phyloP scores from a whole-genome alignment of 164 flowering plant species.

The Platanus orientalis region DNA sequence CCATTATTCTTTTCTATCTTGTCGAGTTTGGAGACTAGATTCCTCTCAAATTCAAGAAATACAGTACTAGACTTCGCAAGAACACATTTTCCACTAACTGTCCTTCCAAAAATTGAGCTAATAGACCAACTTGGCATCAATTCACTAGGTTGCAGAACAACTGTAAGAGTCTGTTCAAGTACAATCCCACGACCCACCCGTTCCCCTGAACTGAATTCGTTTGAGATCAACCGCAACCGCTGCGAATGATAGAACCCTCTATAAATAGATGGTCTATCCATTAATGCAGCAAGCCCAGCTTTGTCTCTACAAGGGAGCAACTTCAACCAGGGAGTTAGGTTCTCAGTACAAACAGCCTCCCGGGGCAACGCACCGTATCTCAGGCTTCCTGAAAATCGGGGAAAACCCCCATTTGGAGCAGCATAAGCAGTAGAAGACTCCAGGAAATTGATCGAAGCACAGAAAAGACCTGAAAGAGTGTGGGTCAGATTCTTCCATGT shows the following conservation, averaged over 20 bases:
- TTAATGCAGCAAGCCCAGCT: conserved; percentile 78
- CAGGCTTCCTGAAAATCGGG: conserved; percentile 41
- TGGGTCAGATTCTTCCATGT: conserved; percentile 91
- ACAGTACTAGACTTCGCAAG: conserved; percentile 78
- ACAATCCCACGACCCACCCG: conserved; percentile 41
- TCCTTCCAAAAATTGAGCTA: conserved; percentile 76
- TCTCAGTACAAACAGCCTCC: conserved; percentile 99
- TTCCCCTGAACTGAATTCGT: conserved; percentile 32
- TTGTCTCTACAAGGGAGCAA: conserved; percentile 97
- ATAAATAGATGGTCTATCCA: conserved; percentile 90
- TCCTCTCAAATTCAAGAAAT: conserved; percentile 65
- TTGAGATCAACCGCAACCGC: conserved; percentile 55
- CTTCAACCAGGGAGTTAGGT: conserved; percentile 97
- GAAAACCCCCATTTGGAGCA: conserved; percentile 69
- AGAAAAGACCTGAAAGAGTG: conserved; percentile 90
- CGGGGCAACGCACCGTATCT: conserved; percentile 95
- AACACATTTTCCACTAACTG: conserved; percentile 52
- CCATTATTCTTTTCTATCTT: conserved; percentile 21
- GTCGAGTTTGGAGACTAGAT: conserved; percentile 37
- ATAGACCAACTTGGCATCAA: conserved; percentile 82
- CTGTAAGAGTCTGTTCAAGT: conserved; percentile 82
- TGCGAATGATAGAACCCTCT: conserved; percentile 93
- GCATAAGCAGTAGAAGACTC: conserved; percentile 79
- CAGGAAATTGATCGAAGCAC: conserved; percentile 92
- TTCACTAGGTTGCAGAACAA: conserved; percentile 72